Percentiles rank a stretch among this genome's conserved stretches.
Evolutionary conservation across 768 basidiomycete species (phyloP).

Genomic region (Auriscalpium vulgare): DNA sequence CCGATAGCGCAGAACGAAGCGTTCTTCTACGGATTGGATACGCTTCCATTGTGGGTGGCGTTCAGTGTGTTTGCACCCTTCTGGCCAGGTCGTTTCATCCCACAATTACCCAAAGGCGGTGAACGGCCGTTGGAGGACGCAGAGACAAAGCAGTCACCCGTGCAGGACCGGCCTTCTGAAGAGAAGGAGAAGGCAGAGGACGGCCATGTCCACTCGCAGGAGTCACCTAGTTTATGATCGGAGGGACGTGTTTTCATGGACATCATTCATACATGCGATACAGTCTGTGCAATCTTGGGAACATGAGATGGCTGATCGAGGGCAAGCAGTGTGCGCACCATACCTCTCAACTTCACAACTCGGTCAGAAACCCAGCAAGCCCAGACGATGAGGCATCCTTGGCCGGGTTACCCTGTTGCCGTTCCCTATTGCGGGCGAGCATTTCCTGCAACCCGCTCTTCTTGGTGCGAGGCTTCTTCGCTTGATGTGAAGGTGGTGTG

Average conservation of each 20-base stretch:
- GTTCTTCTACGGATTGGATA: slow-evolving; percentile 62
- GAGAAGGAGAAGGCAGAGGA: no score
- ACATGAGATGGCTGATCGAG: no score
- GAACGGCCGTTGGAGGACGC: no score
- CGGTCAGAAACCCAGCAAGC: neutral
- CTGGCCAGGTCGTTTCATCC: slow-evolving; percentile 59
- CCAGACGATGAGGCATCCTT: neutral
- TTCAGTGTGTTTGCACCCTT: slow-evolving; percentile 46
- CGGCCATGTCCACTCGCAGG: no score
- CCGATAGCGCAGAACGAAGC: slow-evolving; percentile 48
- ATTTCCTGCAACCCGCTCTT: slow-evolving; percentile 55
- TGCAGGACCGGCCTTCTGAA: no score
- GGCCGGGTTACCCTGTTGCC: slow-evolving; percentile 25
- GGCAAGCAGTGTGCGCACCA: no score
- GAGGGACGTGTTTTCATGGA: no score
- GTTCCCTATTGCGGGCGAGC: slow-evolving; percentile 52
- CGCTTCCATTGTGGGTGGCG: slow-evolving; percentile 57
- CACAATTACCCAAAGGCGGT: neutral
- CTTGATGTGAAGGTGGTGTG: neutral
- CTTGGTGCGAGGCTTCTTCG: slow-evolving; percentile 32
- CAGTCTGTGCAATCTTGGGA: no score
- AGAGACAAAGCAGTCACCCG: no score
- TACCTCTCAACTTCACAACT: neutral
- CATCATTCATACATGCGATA: no score
- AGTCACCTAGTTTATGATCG: no score